phyloP scores from a whole-genome alignment of 1,284 basidiomycete genomes.

The Farysia itapuensis region DNA sequence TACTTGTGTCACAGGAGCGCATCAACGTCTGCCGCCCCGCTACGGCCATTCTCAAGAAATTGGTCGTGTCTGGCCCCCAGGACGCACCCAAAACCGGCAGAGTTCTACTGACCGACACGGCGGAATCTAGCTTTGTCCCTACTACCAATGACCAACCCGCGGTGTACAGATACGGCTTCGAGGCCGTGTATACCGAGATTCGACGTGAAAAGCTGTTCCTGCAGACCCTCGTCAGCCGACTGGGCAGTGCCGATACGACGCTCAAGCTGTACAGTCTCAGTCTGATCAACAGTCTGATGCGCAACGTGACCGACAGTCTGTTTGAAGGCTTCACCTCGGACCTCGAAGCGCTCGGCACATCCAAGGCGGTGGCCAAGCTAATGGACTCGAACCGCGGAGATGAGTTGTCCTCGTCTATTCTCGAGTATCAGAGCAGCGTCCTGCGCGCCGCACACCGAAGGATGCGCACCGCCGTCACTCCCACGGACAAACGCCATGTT shows the following conservation, averaged over 20 bases:
- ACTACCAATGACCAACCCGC: conserved; percentile 6
- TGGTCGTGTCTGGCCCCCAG: conserved; percentile 64
- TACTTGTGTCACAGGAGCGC: conserved; percentile 64
- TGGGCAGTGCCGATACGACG: conserved; percentile 56
- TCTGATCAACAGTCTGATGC: conserved; percentile 79
- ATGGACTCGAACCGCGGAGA: conserved; percentile 85
- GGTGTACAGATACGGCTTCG: conserved; percentile 51
- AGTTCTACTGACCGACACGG: conserved; percentile 22
- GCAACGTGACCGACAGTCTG: conserved; percentile 73
- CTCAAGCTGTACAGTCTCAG: conserved; percentile 52
- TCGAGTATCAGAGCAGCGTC: conserved; percentile 89
- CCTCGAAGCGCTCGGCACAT: conserved; percentile 76
- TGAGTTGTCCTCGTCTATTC: conserved; percentile 79
- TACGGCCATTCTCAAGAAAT: conserved; percentile 84
- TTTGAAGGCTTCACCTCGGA: conserved; percentile 78
- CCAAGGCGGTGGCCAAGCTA: conserved; percentile 66
- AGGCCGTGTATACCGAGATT: conserved; percentile 49
- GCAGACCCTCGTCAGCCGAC: conserved; percentile 47
- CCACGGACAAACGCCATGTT: conserved; percentile 50
- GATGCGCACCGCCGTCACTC: conserved; percentile 71
- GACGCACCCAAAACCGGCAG: conserved; percentile 35
- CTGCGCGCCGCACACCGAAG: conserved; percentile 77
- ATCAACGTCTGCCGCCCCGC: conserved; percentile 94
- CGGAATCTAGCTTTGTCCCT: conserved; percentile 5
- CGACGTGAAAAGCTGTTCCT: conserved; percentile 50